Base-by-base conservation (phyloP, 306 rosid species). In the Pachyrhizus erosus region DNA sequence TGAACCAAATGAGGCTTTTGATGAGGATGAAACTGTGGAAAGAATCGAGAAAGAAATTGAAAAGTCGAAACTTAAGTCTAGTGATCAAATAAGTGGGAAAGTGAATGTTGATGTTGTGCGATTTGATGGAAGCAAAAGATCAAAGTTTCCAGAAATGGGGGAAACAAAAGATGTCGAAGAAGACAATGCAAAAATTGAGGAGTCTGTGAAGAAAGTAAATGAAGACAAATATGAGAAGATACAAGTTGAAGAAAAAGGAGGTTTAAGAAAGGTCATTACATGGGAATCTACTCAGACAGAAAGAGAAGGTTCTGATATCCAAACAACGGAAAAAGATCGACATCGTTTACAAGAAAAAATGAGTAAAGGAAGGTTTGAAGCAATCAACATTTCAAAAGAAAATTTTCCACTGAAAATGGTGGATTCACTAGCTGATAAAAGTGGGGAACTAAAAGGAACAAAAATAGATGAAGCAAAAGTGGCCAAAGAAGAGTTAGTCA, bases 1-100 rank as follows among this genome's bases (percentile, higher is more conserved):
- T 69, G 84, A 84, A 78, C 76, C 40, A 83, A 70, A 71, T 75
- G 79, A 49, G 67, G 27, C 42, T 69, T 51, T 33, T 52, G 52
- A 61, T 26, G 67, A 62, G 34, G 82, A 61, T 20, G 64, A 4
- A 27, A 13, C 21, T 9, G 3, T 20, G 42, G 79, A 68, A 0
- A 78, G 1, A 74, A 52, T 7, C 29, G 77, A 74, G 31, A 67
- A 51, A 39, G 86, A 82, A 13, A 48, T 51, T 46, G 62, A 62
- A 77, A 74, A 14, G 29, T 74, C 80, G 45, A 55, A 78, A 31
- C 10, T 33, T 43, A 27, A 66, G 51, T 57, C 72, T 23, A 65
- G 52, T 33, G 77, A 66, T 6, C 70, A 45, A 33, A 4, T 17
- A 23, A 78, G 77, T n/a, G 55, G 18, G 46, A n/a, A 33, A 24